These are phyloP conservation scores for Asterionellopsis glacialis DNA, from an alignment of 108 stramenopile genomes.

Conservation along the genomic window DNA sequence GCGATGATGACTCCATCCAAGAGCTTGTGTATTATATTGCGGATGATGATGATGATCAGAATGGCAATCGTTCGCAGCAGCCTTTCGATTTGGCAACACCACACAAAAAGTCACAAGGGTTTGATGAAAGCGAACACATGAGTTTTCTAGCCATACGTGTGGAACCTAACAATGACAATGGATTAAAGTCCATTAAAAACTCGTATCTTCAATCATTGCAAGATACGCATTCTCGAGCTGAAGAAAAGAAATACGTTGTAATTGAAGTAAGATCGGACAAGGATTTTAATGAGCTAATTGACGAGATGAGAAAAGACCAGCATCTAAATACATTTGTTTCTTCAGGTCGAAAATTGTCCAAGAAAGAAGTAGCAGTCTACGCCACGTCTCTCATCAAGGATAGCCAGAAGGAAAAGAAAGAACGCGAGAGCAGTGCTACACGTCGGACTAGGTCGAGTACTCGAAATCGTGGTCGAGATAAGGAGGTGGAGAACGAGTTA, in stretches of 20 bases:
- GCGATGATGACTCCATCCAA: conserved; percentile 30
- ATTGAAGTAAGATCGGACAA: conserved; percentile 37
- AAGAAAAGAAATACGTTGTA: conserved; percentile 25
- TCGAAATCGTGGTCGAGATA: neutral
- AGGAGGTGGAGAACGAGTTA: conserved; percentile 31
- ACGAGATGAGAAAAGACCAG: conserved; percentile 10
- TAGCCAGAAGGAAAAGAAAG: conserved; percentile 14
- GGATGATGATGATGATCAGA: conserved; percentile 9
- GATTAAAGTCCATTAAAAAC: conserved; percentile 17
- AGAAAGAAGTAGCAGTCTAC: conserved; percentile 15
- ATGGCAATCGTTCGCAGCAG: neutral
- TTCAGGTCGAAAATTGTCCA: neutral
- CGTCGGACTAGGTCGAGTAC: neutral
- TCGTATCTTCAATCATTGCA: conserved; percentile 21
- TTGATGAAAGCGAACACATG: too few relatives aligned
- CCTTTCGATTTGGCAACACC: conserved; percentile 17
- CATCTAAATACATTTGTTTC: neutral
- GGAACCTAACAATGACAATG: conserved; percentile 30
- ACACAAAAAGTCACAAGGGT: too few relatives aligned
- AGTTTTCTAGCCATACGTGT: conserved; percentile 40
- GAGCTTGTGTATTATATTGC: conserved; percentile 36
- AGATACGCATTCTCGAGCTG: neutral
- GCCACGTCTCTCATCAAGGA: conserved; percentile 24
- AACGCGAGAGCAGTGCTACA: neutral
- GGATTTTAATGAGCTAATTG: conserved; percentile 28